Percentiles rank a stretch among this genome's conserved stretches.
Conservation (phyloP, 2,329 filamentous ascomycete species). For the Thielaviopsis populi region DNA sequence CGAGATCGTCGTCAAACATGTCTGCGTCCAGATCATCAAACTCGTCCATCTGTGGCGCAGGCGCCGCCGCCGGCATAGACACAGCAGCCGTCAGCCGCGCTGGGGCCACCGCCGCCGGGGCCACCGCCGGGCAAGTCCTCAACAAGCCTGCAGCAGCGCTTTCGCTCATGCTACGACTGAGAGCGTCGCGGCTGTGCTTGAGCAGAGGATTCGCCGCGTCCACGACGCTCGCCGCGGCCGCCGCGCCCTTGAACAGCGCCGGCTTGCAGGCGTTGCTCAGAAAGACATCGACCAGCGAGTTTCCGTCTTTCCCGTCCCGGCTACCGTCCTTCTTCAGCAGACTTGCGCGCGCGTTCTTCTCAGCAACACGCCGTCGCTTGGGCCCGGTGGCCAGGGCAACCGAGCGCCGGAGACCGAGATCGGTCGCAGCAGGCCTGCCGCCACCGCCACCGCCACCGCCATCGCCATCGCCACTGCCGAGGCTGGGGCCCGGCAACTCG, state of each 20-base stretch:
- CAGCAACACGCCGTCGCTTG: conserved; percentile 10
- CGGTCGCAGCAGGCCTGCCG: not conserved
- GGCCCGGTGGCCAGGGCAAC: conserved; percentile 11
- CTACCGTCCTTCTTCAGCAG: conserved; percentile 3
- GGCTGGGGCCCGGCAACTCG: not conserved
- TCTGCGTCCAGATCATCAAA: conserved; percentile 16
- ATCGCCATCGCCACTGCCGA: not conserved
- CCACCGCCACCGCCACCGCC: not conserved
- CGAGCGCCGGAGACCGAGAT: conserved; percentile 10
- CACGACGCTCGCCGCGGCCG: not conserved
- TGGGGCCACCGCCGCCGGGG: not conserved
- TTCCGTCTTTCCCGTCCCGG: not conserved
- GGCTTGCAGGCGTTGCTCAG: conserved; percentile 13
- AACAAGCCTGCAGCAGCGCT: not conserved
- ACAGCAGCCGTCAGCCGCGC: not conserved
- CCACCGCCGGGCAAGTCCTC: not conserved
- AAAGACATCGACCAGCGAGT: conserved; percentile 16
- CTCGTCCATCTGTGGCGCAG: conserved; percentile 6
- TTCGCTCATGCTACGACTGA: conserved; percentile 14
- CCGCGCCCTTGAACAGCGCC: conserved; percentile 1
- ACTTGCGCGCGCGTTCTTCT: conserved; percentile 11
- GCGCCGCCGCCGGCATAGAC: not conserved
- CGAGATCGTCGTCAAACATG: conserved; percentile 17
- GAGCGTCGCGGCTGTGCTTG: not conserved
- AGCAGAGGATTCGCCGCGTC: not conserved